phyloP scores from a whole-genome alignment of 306 rosid species.

The Cucumis melo region DNA sequence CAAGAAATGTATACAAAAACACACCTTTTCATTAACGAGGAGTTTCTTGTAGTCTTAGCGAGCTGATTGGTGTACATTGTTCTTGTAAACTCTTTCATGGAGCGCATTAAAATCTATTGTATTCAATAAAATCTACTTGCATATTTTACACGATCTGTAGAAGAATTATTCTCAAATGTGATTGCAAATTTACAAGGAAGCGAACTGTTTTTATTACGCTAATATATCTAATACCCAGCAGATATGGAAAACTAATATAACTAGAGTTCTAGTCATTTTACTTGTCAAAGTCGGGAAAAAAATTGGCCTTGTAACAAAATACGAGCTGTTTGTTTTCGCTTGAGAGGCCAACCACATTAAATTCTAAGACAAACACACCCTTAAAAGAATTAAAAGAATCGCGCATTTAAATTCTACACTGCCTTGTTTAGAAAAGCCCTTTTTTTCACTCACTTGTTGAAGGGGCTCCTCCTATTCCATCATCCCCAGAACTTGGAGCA shows the following conservation, averaged over 20 bases:
- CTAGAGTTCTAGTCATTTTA: neutral
- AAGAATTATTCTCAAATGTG: neutral
- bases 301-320: neutral
- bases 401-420: neutral
- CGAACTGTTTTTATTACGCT: neutral
- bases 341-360: neutral
- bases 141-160: neutral
- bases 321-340: neutral
- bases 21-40: neutral
- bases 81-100: neutral
- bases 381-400: constrained; percentile 11
- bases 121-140: neutral
- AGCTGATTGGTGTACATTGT: neutral
- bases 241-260: neutral
- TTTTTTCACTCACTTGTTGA: constrained; percentile 3
- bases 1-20: neutral
- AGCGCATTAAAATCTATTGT: neutral
- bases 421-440: neutral
- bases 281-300: neutral
- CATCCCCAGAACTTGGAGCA: constrained; percentile 33
- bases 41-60: constrained; percentile 6
- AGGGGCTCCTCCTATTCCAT: neutral
- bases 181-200: neutral
- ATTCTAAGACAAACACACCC: neutral
- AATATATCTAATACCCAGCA: neutral